Base-by-base conservation (phyloP, 225 moss, liverwort and hornwort genomes). In the Pleurozium schreberi region DNA sequence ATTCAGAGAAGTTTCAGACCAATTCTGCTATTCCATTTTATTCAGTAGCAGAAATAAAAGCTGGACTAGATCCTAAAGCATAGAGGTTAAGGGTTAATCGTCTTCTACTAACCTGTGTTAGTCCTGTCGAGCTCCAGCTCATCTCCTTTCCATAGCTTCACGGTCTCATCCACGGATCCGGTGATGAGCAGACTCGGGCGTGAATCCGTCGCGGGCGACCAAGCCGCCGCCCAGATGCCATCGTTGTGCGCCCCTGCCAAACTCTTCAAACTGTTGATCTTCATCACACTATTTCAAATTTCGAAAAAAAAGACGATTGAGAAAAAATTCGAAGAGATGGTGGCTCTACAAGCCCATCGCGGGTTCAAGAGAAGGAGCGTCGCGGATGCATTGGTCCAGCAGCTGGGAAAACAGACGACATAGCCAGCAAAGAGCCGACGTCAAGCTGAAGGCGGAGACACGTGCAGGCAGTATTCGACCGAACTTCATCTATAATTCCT, bases 71-170 rank as follows among this genome's bases (percentile, higher is more conserved):
- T 83, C 53, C 30, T 14, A 52, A 64, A 90, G 28, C 83, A 47
- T 22, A 22, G 25, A 71, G 58, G 11, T 34, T 25, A 60, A 63
- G 62, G 69, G 63, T 30, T 38, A 87, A 76, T 73, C n/a, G 38
- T 11, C 25, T 53, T 59, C 79, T 61, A 77, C 91, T 59, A 59
- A 95, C 95, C 95, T 18, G 99, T 97, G 75, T 97, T 97, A 69
- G 95, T 97, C 33, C 95, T 95, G 84, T 97, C 95, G 91, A 94
- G 88, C 86, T 96, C 99, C 79, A 99, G 92, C 87, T 99, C 97
- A 86, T 99, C 99, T 34, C 99, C 99, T 88, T 92, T 97, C 99
- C 99, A 99, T 52, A 97, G 66, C 88, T 97, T 99, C 87, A 97
- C 97, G 11, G 93, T 99, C 93, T 97, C 97, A 76, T 99, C 99